Conservation (phyloP, 2,329 filamentous ascomycete species). For the Microsporum canis region DNA sequence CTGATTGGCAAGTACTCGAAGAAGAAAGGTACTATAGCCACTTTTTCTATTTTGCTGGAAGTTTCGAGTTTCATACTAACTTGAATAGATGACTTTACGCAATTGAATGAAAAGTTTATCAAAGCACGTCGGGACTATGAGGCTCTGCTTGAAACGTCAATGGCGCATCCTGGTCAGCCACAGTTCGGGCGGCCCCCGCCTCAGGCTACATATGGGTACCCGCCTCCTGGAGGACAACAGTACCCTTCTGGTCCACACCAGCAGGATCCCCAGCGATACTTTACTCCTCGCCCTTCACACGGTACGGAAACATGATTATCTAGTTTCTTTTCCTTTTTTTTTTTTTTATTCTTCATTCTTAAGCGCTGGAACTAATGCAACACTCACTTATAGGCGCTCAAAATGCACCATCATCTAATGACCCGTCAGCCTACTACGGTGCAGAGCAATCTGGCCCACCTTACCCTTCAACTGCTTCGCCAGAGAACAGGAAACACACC, state of each 20-base stretch:
- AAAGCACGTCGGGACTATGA: constrained; percentile 96
- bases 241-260: constrained; percentile 27
- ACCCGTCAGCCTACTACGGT: constrained; percentile 54
- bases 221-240: constrained; percentile 20
- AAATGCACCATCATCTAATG: constrained; percentile 31
- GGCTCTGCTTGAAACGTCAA: constrained; percentile 85
- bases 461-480: constrained; percentile 31
- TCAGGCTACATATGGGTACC: constrained; percentile 31
- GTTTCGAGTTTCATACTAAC: neutral
- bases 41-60: neutral
- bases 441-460: constrained; percentile 40
- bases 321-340: too few species aligned
- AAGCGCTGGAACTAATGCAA: constrained; percentile 22
- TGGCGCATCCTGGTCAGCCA: constrained; percentile 71
- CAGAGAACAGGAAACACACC: constrained; percentile 29
- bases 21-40: constrained; percentile 65
- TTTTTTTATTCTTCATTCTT: constrained; percentile 35
- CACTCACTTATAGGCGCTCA: constrained; percentile 3
- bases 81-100: constrained; percentile 79
- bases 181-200: constrained; percentile 29
- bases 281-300: constrained; percentile 43
- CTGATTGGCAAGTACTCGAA: constrained; percentile 98
- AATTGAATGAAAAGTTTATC: constrained; percentile 98
- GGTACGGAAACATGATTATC: constrained; percentile 20
- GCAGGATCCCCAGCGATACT: constrained; percentile 58